These are phyloP conservation scores for Neltuma alba DNA, from an alignment of 306 rosid species.

Conservation along the genomic window DNA sequence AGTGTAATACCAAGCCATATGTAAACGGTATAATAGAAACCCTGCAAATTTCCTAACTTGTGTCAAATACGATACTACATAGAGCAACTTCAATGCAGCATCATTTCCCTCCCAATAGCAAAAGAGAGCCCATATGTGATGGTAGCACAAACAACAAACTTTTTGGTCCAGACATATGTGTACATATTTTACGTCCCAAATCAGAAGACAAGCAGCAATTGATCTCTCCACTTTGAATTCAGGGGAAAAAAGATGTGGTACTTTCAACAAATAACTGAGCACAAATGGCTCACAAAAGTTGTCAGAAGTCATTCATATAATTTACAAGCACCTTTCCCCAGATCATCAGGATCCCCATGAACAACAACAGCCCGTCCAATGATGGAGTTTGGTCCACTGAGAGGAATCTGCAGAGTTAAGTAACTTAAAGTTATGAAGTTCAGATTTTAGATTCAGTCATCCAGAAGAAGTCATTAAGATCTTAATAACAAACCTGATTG, in stretches of 20 bases:
- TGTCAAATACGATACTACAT: neutral
- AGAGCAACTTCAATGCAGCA: neutral
- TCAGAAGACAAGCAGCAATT: neutral
- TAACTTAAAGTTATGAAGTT: constrained; percentile 18
- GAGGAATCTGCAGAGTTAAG: constrained; percentile 78
- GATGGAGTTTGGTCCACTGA: constrained; percentile 75
- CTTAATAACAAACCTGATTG: constrained; percentile 60
- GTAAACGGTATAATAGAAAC: neutral
- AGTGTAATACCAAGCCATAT: neutral
- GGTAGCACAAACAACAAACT: neutral
- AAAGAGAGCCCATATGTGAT: neutral
- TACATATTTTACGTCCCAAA: neutral
- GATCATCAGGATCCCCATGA: constrained; percentile 92
- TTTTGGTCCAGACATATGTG: neutral
- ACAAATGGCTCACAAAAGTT: neutral
- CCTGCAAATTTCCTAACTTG: neutral
- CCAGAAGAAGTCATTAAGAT: constrained; percentile 16
- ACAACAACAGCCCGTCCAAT: constrained; percentile 99
- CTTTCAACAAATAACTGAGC: too few relatives aligned
- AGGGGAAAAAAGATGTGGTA: too few relatives aligned
- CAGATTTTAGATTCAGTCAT: constrained; percentile 1
- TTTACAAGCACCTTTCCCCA: constrained; percentile 74
- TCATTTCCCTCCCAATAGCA: neutral
- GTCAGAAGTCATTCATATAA: neutral
- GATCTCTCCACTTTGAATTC: neutral